Base-by-base conservation (phyloP, 2,329 filamentous ascomycete genomes). In the Lecanosticta acicola region DNA sequence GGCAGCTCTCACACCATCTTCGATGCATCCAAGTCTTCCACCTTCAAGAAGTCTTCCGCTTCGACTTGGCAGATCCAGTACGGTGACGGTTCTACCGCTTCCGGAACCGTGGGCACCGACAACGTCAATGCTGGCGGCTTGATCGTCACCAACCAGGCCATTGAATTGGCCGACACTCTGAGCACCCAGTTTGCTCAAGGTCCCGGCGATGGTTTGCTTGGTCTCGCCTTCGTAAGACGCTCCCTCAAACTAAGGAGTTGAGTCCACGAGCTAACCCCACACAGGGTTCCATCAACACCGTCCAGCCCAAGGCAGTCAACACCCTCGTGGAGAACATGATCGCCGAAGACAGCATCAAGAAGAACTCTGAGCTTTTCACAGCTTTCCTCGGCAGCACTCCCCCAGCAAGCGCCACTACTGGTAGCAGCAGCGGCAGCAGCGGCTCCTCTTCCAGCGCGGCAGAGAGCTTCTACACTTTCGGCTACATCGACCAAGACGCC, bases 241-340 rank as follows among this genome's bases (percentile, higher is more conserved):
- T n/a, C n/a, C n/a, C n/a, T n/a, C n/a, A n/a, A n/a, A n/a, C n/a
- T n/a, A n/a, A n/a, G n/a, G n/a, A n/a, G n/a, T n/a, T n/a, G n/a
- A n/a, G n/a, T n/a, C n/a, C n/a, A n/a, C n/a, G n/a, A n/a, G 52
- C 69, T 56, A n/a, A n/a, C n/a, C n/a, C n/a, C n/a, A n/a, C n/a
- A n/a, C n/a, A 50, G 51, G 51, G 54, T 24, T 49, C 39, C 32
- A 62, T 62, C 57, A 64, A 63, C 53, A 61, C 61, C 13, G 61
- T 63, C 19, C 45, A 51, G 70, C 77, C 26, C 62, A 72, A 43
- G 74, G 74, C 54, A 70, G 72, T 65, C 70, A 74, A 33, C 73
- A 85, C 83, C 0, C 81, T 81, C 0, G 76, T 85, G 11, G 79
- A 83, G 57, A 86, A 84, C 67, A 81, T 86, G 78, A 81, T 84